Evolutionary conservation across 2,329 filamentous ascomycete genomes (phyloP), one percentile per base, ranked within the genome.

Genomic region (Volutella citrinella): DNA sequence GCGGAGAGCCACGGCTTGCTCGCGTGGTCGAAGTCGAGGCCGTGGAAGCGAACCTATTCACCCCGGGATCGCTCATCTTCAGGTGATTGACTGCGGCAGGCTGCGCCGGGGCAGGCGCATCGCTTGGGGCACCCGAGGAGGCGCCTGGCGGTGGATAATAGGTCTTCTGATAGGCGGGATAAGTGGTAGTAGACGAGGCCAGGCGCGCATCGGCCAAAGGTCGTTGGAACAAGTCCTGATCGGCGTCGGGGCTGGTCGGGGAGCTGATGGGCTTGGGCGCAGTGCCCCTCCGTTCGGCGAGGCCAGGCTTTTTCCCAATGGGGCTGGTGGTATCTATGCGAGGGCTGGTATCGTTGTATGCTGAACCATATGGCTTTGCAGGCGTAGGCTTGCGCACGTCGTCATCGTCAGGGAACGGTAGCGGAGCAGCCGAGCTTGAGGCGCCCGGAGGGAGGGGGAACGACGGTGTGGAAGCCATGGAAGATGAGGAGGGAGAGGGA

Each of bases 1-100:
- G 91, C 6, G 93, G 93, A 18, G 91, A 97, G 26, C 93, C 93
- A 49, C 93, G 78, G 55, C 86, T 90, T 14, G 93, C 93, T 46
- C 87, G 81, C 3, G 91, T 96, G 1, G 93, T 98, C 3, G 90
- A 95, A 10, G 82, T 95, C 1, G 93, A 97, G 11, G 91, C 89
- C 7, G 87, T 95, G 4, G 91, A 96, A 10, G 75, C 72, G 46
- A 81, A 80, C 27, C 80, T 72, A 52, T 77, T 81, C 44, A 83
- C 72, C 19, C 68, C 66, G 31, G 52, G 64, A n/a, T 73, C 68
- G 18, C 54, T 54, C n/a, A 64, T 59, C 54, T 40, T 50, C 14
- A 48, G 28, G 24, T 55, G 45, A 38, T 57, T 38, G 27, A 39
- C 35, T 31, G 38, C 41, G 7, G 40, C 40, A 5, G 48, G 36